Conservation (phyloP, 371 early-diverging fungal genomes). For the Dichotomocladium elegans region DNA sequence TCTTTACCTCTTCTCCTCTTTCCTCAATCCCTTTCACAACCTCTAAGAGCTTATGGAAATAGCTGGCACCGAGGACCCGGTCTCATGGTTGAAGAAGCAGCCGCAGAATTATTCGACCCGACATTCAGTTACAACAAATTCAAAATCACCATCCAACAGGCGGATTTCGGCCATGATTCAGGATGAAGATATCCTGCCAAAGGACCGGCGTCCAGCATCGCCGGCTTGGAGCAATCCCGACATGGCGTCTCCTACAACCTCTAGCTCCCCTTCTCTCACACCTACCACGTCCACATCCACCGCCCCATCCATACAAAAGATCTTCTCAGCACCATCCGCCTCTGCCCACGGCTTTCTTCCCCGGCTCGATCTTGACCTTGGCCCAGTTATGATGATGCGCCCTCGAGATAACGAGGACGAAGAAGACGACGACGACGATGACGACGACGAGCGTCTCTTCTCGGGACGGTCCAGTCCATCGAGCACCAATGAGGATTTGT, state of each 20-base stretch:
- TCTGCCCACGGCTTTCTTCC: not conserved
- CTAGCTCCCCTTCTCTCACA: not conserved
- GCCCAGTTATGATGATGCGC: not conserved
- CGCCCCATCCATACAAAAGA: not conserved
- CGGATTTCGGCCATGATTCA: not conserved
- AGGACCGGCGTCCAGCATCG: not conserved
- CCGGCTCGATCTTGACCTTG: not conserved
- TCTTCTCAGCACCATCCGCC: no score
- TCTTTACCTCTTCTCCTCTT: no score
- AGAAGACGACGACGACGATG: not conserved
- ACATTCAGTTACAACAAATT: not conserved
- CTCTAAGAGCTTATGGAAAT: no score
- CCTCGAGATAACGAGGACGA: conserved; percentile 1
- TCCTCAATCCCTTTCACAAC: no score
- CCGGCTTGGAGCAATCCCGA: not conserved
- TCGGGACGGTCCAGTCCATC: not conserved
- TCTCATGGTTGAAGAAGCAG: not conserved
- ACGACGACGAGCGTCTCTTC: not conserved
- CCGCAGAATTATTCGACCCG: no score
- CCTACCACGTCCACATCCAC: not conserved
- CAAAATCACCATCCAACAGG: not conserved
- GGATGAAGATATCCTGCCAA: not conserved
- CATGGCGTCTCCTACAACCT: not conserved
- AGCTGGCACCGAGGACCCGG: not conserved
- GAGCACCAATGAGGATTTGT: not conserved